Percentiles rank a stretch among this genome's conserved stretches.
These are phyloP conservation scores for Xylariomycetidae sp. DNA, from an alignment of 2,329 filamentous ascomycete genomes.

Conservation along the genomic window DNA sequence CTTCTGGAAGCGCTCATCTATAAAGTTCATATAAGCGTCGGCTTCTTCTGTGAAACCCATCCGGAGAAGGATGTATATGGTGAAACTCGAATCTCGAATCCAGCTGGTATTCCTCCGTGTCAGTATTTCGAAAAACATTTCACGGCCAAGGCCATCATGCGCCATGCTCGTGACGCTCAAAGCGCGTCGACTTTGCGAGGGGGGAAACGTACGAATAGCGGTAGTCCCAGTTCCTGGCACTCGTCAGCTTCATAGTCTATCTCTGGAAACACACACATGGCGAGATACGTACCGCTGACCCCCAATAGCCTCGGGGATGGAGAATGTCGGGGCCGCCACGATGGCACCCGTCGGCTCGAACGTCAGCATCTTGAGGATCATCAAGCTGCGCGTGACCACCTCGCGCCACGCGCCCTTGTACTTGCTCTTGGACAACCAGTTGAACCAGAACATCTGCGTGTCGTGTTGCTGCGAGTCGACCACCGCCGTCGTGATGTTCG, in stretches of 20 bases:
- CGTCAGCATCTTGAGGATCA: constrained; percentile 71
- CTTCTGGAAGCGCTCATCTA: constrained; percentile 62
- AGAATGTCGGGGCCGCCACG: constrained; percentile 70
- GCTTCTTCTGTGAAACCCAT: constrained; percentile 72
- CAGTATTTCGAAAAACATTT: background rate
- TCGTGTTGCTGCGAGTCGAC: constrained; percentile 60
- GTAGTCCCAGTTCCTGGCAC: constrained; percentile 59
- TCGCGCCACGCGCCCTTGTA: constrained; percentile 70
- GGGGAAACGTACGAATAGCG: constrained; percentile 46
- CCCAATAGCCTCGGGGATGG: constrained; percentile 67
- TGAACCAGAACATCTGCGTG: constrained; percentile 66
- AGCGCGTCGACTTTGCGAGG: no score
- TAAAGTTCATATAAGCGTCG: constrained; percentile 73
- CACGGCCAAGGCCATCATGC: no score
- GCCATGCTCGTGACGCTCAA: no score
- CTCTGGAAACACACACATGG: background rate
- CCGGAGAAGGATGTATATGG: constrained; percentile 69
- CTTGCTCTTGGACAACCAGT: constrained; percentile 64
- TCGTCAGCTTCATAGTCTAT: constrained; percentile 6
- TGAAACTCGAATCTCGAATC: constrained; percentile 73
- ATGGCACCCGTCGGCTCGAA: constrained; percentile 76
- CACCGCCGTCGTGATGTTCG: constrained; percentile 50
- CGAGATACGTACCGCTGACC: constrained; percentile 40
- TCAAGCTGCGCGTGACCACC: constrained; percentile 62
- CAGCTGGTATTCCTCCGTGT: constrained; percentile 44